These are phyloP conservation scores for Cadophora malorum DNA, from an alignment of 2,329 filamentous ascomycete species.

Conservation along the genomic window DNA sequence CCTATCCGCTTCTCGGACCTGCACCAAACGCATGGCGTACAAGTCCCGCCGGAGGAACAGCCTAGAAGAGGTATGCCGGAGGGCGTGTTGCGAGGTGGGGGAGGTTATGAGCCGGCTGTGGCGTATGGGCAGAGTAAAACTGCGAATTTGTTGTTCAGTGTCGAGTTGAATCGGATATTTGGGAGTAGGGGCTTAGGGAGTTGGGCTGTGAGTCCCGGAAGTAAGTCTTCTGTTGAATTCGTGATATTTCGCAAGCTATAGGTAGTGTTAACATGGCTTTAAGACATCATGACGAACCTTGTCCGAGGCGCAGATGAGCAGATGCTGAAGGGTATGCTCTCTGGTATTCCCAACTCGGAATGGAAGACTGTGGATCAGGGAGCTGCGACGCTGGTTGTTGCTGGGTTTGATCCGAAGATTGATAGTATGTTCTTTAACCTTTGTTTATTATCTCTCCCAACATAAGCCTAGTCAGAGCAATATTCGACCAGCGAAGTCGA, in stretches of 20 bases:
- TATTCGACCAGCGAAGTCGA: background rate
- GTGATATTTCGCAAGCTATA: background rate
- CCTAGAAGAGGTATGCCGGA: slow-evolving; percentile 44
- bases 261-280: background rate
- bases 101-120: slow-evolving; percentile 29
- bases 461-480: background rate
- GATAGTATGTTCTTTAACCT: slow-evolving; percentile 3
- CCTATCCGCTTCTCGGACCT: slow-evolving; percentile 44
- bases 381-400: slow-evolving; percentile 46
- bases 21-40: slow-evolving; percentile 35
- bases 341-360: background rate
- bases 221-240: slow-evolving; percentile 23
- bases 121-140: slow-evolving; percentile 55
- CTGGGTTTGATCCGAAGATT: slow-evolving; percentile 47
- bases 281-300: slow-evolving; percentile 44
- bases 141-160: slow-evolving; percentile 47
- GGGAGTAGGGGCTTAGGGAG: slow-evolving; percentile 20
- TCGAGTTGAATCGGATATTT: slow-evolving; percentile 31
- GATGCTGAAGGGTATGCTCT: slow-evolving; percentile 4
- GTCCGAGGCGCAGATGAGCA: slow-evolving; percentile 33
- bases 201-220: slow-evolving; percentile 35
- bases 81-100: slow-evolving; percentile 33
- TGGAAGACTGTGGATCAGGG: slow-evolving; percentile 20
- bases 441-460: background rate
- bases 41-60: slow-evolving; percentile 44